Evolutionary conservation across 345 rosid genomes (phyloP), one percentile per base, ranked within the genome.

Genomic region (Corchorus olitorius): DNA sequence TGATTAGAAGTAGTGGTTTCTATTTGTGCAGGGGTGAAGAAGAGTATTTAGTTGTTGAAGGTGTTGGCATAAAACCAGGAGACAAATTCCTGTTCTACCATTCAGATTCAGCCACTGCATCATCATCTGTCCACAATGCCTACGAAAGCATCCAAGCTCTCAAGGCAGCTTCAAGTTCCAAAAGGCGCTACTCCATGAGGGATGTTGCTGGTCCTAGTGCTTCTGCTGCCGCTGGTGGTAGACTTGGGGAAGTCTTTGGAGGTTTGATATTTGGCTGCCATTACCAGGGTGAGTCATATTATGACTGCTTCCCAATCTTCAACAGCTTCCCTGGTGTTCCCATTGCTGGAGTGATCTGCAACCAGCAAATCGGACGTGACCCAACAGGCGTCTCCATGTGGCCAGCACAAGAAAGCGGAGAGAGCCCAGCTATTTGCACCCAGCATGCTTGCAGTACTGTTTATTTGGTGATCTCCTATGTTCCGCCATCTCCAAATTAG

Each of bases 11-110:
- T 8, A 19, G 9, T 48, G 17, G 67, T 11, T 71, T 39, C 4
- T 3, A 39, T 39, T 19, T 58, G 6, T 15, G 49, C 89, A 93
- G 98, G 27, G 95, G 87, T 34, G 89, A 88, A 27, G 88, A 90
- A 34, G 90, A 88, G 22, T 83, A 83, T 72, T 90, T 93, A 59
- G 73, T 66, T 81, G 93, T 86, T 34, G 70, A 81, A 2, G 97
- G 94, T 70, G 52, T 34, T 7, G 93, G 90, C 70, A 89, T 94
- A 27, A 85, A 66, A 82, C 87, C 89, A 2, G 91, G 92, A 0
- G 98, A 94, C 80, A 76, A 41, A 56, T 94, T 94, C 85, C 89
- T 85, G 65, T 83, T 93, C 79, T 90, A 86, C 84, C 52, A 76
- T 71, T 78, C 94, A 14, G 89, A 91, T 75, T 78, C 81, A 4